Percentiles rank a stretch among this genome's conserved stretches.
These are phyloP conservation scores for Kluyveromyces nonfermentans DNA, from an alignment of 805 yeast genomes.

Conservation along the genomic window DNA sequence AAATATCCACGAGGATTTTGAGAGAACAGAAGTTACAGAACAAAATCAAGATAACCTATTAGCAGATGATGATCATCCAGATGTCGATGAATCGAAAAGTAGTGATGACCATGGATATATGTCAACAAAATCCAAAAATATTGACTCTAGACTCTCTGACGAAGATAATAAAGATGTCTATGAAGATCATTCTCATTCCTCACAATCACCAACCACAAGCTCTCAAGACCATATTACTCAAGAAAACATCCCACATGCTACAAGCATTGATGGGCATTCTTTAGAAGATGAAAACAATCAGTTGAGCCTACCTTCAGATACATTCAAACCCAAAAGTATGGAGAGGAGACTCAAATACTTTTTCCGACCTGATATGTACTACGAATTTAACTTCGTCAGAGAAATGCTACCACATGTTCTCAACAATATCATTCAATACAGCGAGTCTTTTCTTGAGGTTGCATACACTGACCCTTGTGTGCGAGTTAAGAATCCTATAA, in stretches of 20 bases:
- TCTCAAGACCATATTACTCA: conserved; percentile 2
- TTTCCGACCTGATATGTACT: conserved; percentile 38
- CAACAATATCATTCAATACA: conserved; percentile 28
- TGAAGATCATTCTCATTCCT: conserved; percentile 18
- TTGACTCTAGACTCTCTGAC: conserved; percentile 21
- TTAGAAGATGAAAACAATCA: conserved; percentile 9
- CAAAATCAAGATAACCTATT: conserved; percentile 23
- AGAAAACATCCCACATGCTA: conserved; percentile 9
- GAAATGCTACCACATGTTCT: conserved; percentile 28
- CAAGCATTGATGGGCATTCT: conserved; percentile 17
- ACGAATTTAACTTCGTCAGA: conserved; percentile 39
- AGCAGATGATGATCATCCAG: conserved; percentile 10
- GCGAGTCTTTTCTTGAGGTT: conserved; percentile 22
- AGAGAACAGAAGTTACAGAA: conserved; percentile 23
- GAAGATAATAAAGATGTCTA: conserved; percentile 21
- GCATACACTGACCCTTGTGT: conserved; percentile 27
- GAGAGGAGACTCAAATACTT: conserved; percentile 27
- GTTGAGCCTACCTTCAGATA: conserved; percentile 20
- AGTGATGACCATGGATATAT: conserved; percentile 4
- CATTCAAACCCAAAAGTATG: conserved; percentile 11
- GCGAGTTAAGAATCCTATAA: conserved; percentile 35
- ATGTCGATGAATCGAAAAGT: conserved; percentile 3
- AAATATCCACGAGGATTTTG: conserved; percentile 15
- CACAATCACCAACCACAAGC: conserved; percentile 10
- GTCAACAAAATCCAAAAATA: conserved; percentile 5